Evolutionary conservation across 495 filamentous ascomycete genomes (phyloP), one percentile per base, ranked within the genome.

Genomic region (Penicillium pulvis): DNA sequence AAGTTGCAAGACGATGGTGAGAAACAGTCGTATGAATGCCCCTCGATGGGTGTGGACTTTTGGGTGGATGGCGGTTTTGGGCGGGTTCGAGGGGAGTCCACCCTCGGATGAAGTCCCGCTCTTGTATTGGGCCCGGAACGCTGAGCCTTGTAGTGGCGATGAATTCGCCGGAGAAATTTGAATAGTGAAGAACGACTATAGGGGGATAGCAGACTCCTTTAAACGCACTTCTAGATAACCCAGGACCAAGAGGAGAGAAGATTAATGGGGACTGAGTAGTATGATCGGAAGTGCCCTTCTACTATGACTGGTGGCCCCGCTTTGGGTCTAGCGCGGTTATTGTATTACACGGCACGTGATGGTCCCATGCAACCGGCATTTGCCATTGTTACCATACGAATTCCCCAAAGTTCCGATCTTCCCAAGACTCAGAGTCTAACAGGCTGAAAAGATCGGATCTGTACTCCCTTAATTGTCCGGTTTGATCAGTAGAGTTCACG

Each of bases 31-130:
- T 73, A 51, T 74, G 70, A 69, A 54, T 78, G 77, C 73, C 79
- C 75, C 70, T 79, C 74, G 76, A 79, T 81, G 69, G 73, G 69
- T 57, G 57, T 61, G 55, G 63, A 65, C 56, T 64, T 71, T 60
- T 60, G 64, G 60, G 64, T 68, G 66, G 68, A 70, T 63, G 66
- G 61, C 56, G 65, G 64, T 67, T 73, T 72, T 74, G 62, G 69
- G 71, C 68, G 67, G 69, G 53, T 67, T 72, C 64, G 59, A 17
- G 26, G 60, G 24, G 65, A 65, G 66, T 72, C 67, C 70, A 72
- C 73, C 73, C 73, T 76, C 72, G 75, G 74, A 75, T 72, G 68
- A 65, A 66, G 74, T 75, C 73, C 75, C 74, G 74, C 71, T 75
- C 70, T 72, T 65, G 63, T 57, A 43, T 63, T 67, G 62, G 53